A percentile compares a stretch with the other conserved stretches of the same genome.
Evolutionary conservation across 2,329 filamentous ascomycete genomes (phyloP).

Genomic region (Cladosporium sp.): DNA sequence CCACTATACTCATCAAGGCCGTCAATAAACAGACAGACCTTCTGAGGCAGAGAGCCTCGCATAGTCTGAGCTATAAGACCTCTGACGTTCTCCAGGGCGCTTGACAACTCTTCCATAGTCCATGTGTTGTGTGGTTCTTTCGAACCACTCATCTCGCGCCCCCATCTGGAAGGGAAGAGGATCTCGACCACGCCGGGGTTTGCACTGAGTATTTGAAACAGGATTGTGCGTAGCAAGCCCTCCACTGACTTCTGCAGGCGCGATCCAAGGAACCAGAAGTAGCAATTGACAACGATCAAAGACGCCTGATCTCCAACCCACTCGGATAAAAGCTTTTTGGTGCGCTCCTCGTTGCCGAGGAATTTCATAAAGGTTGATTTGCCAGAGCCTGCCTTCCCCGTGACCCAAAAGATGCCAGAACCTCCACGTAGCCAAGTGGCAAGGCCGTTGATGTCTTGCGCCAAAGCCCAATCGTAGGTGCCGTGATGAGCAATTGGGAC

Average conservation of each 20-base stretch:
- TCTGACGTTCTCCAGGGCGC: too few species aligned
- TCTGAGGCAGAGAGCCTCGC: neutral
- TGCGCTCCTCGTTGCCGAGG: neutral
- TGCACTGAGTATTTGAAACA: neutral
- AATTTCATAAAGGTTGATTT: slow-evolving; percentile 5
- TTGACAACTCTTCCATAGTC: neutral
- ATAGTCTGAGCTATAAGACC: too few species aligned
- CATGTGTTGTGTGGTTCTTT: neutral
- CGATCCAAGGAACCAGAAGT: slow-evolving; percentile 1
- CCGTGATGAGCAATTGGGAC: neutral
- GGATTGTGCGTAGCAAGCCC: neutral
- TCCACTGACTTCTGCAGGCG: neutral
- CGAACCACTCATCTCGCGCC: too few species aligned
- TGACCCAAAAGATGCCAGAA: neutral
- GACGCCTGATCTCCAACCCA: neutral
- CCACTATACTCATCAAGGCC: neutral
- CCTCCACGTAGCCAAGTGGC: neutral
- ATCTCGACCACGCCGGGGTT: neutral
- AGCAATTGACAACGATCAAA: neutral
- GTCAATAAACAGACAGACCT: neutral
- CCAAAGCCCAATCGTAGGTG: neutral
- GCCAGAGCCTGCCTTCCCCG: neutral
- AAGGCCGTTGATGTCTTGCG: neutral
- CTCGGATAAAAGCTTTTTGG: neutral
- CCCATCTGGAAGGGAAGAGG: neutral